Conservation (phyloP, 2,329 filamentous ascomycete species). For the Colletotrichum euphorbiae region DNA sequence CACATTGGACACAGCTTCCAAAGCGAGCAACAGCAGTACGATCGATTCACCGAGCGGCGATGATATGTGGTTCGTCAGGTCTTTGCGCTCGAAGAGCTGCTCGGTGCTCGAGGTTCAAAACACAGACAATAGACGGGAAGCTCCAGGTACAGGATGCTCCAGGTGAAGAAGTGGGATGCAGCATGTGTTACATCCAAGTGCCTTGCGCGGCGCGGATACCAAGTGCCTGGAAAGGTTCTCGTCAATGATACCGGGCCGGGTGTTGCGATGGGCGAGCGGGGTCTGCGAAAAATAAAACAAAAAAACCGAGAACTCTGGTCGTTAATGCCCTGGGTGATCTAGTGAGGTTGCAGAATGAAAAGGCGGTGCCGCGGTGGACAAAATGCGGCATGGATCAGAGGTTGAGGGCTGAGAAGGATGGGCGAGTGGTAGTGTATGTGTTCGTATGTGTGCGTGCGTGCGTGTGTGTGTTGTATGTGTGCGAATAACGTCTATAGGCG, state of each 20-base stretch:
- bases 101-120: not conserved
- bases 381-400: conserved; percentile 4
- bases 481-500: not conserved
- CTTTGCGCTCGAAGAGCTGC: not conserved
- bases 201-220: not conserved
- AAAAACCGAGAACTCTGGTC: not conserved
- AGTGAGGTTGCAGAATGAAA: conserved; percentile 12
- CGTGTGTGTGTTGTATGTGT: too few relatives aligned
- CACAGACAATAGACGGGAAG: not conserved
- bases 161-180: not conserved
- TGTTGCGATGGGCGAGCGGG: not conserved
- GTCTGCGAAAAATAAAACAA: too few relatives aligned
- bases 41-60: not conserved
- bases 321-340: not conserved
- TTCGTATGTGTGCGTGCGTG: too few relatives aligned
- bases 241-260: conserved; percentile 1
- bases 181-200: conserved; percentile 10
- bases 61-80: not conserved
- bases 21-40: not conserved
- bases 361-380: conserved; percentile 27
- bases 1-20: not conserved
- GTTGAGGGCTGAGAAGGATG: not conserved
- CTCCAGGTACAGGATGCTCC: not conserved
- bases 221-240: not conserved
- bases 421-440: not conserved